Evolutionary conservation across 805 yeast species (phyloP).

Genomic region (Yamadazyma philogaea): DNA sequence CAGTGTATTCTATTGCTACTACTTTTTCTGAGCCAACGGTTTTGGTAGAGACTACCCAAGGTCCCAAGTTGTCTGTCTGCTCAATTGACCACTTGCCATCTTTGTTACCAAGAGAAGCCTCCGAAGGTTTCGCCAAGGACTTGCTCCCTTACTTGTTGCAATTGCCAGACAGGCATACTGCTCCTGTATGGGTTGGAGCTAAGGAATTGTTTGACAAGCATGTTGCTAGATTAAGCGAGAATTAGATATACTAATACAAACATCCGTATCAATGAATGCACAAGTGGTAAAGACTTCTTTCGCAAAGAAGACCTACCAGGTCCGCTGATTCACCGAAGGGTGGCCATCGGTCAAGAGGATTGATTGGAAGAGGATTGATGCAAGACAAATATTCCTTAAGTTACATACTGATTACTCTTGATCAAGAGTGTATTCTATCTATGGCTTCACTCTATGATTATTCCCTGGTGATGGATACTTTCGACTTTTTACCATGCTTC

Average conservation of each 20-base stretch:
- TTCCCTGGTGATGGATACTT: conserved; percentile 55
- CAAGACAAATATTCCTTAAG: too few species aligned
- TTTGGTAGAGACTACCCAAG: conserved; percentile 67
- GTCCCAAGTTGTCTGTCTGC: conserved; percentile 86
- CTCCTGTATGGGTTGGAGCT: conserved; percentile 93
- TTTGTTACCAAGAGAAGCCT: conserved; percentile 93
- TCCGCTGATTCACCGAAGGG: too few species aligned
- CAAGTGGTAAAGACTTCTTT: too few species aligned
- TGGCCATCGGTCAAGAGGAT: too few species aligned
- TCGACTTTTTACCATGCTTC: conserved; percentile 27
- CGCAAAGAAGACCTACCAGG: too few species aligned
- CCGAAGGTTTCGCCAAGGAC: conserved; percentile 86
- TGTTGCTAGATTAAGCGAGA: conserved; percentile 58
- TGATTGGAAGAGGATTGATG: too few species aligned
- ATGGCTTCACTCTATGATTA: conserved; percentile 17
- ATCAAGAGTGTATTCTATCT: too few species aligned
- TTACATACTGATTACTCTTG: too few species aligned
- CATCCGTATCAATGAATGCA: too few species aligned
- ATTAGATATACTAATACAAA: background rate
- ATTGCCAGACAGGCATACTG: conserved; percentile 73
- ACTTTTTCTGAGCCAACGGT: conserved; percentile 91
- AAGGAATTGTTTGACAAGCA: conserved; percentile 79
- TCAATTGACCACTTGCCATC: conserved; percentile 97
- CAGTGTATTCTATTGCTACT: conserved; percentile 88
- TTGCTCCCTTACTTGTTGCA: conserved; percentile 84